Evolutionary conservation across 495 filamentous ascomycete genomes (phyloP).

Genomic region (Penicillium lividum): DNA sequence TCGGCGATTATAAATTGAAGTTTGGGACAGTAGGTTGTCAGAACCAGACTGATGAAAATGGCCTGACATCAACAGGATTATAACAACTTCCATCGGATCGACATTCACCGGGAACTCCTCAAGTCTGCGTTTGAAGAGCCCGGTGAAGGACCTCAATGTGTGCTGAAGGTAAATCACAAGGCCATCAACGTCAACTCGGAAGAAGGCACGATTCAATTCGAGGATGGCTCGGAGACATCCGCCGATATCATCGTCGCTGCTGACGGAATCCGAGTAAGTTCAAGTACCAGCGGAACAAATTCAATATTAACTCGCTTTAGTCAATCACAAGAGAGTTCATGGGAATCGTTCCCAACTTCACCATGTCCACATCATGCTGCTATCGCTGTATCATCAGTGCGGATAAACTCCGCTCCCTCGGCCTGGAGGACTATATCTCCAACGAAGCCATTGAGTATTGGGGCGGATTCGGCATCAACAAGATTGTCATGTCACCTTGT

Average conservation of each 20-base stretch:
- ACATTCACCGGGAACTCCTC: slow-evolving; percentile 32
- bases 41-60: background rate
- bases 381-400: slow-evolving; percentile 34
- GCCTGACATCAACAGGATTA: slow-evolving; percentile 20
- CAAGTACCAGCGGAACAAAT: background rate
- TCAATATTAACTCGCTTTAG: background rate
- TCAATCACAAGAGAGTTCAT: slow-evolving; percentile 21
- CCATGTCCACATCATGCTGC: slow-evolving; percentile 33
- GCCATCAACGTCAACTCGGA: slow-evolving; percentile 21
- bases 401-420: slow-evolving; percentile 28
- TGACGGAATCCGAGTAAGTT: slow-evolving; percentile 31
- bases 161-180: slow-evolving; percentile 30
- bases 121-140: slow-evolving; percentile 27
- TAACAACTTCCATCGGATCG: slow-evolving; percentile 36
- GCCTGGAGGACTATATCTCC: slow-evolving; percentile 25
- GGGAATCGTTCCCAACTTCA: slow-evolving; percentile 27
- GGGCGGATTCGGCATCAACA: slow-evolving; percentile 35
- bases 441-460: slow-evolving; percentile 38
- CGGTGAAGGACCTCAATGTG: slow-evolving; percentile 22
- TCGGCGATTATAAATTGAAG: slow-evolving; percentile 32
- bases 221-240: slow-evolving; percentile 19
- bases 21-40: slow-evolving; percentile 24
- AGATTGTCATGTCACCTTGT: slow-evolving; percentile 35
- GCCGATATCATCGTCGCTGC: slow-evolving; percentile 32
- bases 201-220: slow-evolving; percentile 23